Conservation (phyloP, 345 rosid species). For the Firmiana major region DNA sequence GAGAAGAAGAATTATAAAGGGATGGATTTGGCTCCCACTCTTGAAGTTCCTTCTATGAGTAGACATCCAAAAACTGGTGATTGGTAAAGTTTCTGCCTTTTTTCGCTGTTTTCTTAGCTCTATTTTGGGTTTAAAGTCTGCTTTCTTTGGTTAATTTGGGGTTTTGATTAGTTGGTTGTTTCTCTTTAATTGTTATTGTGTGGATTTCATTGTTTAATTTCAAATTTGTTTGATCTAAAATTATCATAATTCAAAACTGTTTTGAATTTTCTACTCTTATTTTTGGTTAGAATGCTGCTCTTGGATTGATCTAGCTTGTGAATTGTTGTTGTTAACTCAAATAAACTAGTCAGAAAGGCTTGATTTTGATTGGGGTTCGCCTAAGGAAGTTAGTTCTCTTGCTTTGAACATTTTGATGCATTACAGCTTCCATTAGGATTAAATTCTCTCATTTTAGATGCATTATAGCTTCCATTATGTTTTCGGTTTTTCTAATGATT, state of each 20-base stretch:
- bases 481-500: neutral
- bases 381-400: neutral
- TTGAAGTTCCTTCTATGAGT: slow-evolving; percentile 93
- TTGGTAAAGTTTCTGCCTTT: slow-evolving; percentile 43
- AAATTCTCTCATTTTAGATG: neutral
- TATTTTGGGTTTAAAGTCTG: neutral
- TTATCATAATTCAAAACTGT: neutral
- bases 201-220: neutral
- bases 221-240: neutral
- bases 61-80: slow-evolving; percentile 89
- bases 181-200: neutral
- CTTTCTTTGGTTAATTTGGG: neutral
- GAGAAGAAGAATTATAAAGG: slow-evolving; percentile 77
- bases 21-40: slow-evolving; percentile 86
- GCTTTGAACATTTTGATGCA: neutral
- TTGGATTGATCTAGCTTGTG: neutral
- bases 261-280: neutral
- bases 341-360: neutral
- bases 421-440: neutral
- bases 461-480: neutral
- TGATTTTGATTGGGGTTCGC: neutral
- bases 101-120: neutral
- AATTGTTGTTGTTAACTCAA: neutral
- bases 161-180: neutral
- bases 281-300: neutral